Evolutionary conservation across 2,329 filamentous ascomycete genomes (phyloP).

Genomic region (Penicillium janthinellum): DNA sequence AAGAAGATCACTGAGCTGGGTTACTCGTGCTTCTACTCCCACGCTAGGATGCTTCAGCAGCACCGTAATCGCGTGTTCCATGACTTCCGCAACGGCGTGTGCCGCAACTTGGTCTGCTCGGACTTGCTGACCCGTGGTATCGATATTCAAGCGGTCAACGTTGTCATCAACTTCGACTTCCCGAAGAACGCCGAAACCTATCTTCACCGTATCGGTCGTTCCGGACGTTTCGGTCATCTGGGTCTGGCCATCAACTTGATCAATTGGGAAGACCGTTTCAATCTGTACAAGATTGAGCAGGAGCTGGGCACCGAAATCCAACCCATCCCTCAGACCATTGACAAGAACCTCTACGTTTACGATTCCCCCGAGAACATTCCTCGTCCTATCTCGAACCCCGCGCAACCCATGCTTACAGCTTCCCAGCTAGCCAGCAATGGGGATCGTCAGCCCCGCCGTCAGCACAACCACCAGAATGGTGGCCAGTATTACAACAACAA

Average conservation of each 20-base stretch:
- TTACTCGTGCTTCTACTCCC: slow-evolving; percentile 99
- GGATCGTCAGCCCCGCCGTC: slow-evolving; percentile 38
- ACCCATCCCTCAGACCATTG: slow-evolving; percentile 89
- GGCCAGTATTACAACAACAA: slow-evolving; percentile 38
- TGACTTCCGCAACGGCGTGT: slow-evolving; percentile 97
- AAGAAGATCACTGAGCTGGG: slow-evolving; percentile 99
- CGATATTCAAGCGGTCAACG: slow-evolving; percentile 98
- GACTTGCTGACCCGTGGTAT: slow-evolving; percentile 97
- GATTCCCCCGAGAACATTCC: slow-evolving; percentile 95
- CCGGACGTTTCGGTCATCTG: slow-evolving; percentile 93
- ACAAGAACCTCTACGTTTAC: slow-evolving; percentile 98
- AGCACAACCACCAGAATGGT: slow-evolving; percentile 38
- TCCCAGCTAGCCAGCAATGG: slow-evolving; percentile 26
- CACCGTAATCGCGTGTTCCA: slow-evolving; percentile 98
- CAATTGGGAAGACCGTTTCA: slow-evolving; percentile 99
- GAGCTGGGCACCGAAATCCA: slow-evolving; percentile 97
- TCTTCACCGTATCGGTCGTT: slow-evolving; percentile 95
- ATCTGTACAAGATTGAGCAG: slow-evolving; percentile 97
- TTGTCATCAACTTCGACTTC: slow-evolving; percentile 99
- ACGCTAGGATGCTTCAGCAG: slow-evolving; percentile 96
- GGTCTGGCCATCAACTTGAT: slow-evolving; percentile 98
- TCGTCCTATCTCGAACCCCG: slow-evolving; percentile 68
- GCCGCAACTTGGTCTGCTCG: slow-evolving; percentile 96
- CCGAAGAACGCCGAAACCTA: slow-evolving; percentile 99
- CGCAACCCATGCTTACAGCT: slow-evolving; percentile 30